These are phyloP conservation scores for Lactarius indigo DNA, from an alignment of 768 basidiomycete species.

Conservation along the genomic window DNA sequence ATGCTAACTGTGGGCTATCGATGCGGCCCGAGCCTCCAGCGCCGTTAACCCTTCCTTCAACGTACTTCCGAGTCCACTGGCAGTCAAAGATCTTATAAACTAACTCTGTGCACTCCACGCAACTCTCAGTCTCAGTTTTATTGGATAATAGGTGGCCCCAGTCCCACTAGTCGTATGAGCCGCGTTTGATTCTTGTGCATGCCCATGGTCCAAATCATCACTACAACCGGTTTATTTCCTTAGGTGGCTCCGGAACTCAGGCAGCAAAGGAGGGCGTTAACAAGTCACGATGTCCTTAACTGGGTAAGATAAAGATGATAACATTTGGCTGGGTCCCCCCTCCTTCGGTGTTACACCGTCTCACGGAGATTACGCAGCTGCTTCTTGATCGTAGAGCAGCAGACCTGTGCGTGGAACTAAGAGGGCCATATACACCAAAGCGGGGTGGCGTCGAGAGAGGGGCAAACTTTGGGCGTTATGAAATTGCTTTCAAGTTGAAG, in stretches of 20 bases:
- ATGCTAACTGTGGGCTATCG: neutral
- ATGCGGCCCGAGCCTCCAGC: neutral
- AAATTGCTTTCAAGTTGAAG: neutral
- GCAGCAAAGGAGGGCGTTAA: neutral
- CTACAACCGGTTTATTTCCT: neutral
- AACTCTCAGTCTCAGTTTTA: neutral
- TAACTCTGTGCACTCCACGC: neutral
- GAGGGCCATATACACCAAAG: neutral
- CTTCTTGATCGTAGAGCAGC: neutral
- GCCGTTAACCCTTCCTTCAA: neutral
- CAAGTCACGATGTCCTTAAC: neutral
- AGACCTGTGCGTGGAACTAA: neutral
- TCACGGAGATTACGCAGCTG: neutral
- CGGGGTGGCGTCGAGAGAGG: neutral
- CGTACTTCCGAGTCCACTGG: too few species aligned
- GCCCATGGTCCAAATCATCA: neutral
- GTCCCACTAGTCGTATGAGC: neutral
- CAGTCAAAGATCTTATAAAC: neutral
- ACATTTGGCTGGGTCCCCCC: neutral
- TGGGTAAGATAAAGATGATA: neutral
- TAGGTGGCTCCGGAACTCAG: neutral
- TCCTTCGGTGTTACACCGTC: neutral
- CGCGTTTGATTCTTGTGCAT: neutral
- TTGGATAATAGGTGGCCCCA: neutral
- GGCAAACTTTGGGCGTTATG: neutral